Evolutionary conservation across 2,329 filamentous ascomycete species (phyloP).

Genomic region (Cladorrhinum sp.): DNA sequence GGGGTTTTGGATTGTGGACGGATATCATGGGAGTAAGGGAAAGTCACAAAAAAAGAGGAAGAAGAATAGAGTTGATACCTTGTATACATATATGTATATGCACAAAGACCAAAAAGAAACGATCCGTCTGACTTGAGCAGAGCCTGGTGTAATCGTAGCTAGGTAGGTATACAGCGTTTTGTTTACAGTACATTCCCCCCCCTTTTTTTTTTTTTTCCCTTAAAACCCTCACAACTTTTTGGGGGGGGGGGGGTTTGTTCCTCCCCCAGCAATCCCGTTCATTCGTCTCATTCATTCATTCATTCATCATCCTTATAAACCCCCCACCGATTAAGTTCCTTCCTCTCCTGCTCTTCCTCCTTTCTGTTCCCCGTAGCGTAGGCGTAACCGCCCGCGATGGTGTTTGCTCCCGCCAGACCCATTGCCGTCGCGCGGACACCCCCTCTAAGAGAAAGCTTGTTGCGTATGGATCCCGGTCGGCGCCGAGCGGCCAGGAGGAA

Average conservation of each 20-base stretch:
- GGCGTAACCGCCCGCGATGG: conserved; percentile 48
- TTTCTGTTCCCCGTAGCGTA: conserved; percentile 52
- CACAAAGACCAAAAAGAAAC: no score
- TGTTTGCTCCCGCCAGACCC: conserved; percentile 48
- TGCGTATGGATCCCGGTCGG: conserved; percentile 31
- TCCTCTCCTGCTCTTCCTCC: conserved; percentile 47
- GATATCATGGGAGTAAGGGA: background rate
- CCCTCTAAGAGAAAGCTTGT: conserved; percentile 46
- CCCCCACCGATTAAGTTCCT: conserved; percentile 52
- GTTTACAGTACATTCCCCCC: no score
- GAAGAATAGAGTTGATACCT: background rate
- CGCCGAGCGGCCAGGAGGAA: conserved; percentile 52
- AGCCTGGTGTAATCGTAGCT: no score
- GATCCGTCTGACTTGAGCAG: no score
- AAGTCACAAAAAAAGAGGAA: background rate
- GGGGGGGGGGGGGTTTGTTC: no score
- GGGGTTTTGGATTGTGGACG: background rate
- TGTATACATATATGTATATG: background rate
- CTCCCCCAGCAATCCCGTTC: background rate
- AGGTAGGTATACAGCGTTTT: no score
- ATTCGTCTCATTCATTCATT: background rate
- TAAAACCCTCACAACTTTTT: no score
- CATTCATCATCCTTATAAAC: conserved; percentile 28
- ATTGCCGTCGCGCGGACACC: conserved; percentile 50
- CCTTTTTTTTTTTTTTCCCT: no score